Conservation (phyloP, 441 rosid species). For the Erysimum pusillum region DNA sequence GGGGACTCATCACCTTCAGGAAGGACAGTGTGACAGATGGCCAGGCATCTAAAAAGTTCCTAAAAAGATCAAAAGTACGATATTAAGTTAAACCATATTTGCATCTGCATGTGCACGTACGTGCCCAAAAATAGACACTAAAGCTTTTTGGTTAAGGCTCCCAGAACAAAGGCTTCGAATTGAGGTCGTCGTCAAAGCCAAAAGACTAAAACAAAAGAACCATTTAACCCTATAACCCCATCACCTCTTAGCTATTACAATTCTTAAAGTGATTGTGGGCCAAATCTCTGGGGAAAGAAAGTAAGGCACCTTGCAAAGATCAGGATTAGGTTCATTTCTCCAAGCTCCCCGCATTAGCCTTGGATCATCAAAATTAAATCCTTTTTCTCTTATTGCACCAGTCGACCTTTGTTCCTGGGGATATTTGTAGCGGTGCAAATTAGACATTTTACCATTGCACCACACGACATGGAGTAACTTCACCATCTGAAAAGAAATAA, state of each 20-base stretch:
- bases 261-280: slow-evolving; percentile 64
- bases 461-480: slow-evolving; percentile 12
- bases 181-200: background rate
- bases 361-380: slow-evolving; percentile 96
- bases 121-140: slow-evolving; percentile 79
- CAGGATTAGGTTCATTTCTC: slow-evolving; percentile 95
- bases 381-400: slow-evolving; percentile 75
- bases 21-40: slow-evolving; percentile 98
- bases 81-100: slow-evolving; percentile 12
- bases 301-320: slow-evolving; percentile 85
- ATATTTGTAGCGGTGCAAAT: slow-evolving; percentile 77
- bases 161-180: background rate
- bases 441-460: slow-evolving; percentile 83
- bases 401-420: slow-evolving; percentile 65
- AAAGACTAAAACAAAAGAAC: slow-evolving; percentile 12
- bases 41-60: slow-evolving; percentile 99
- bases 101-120: slow-evolving; percentile 74
- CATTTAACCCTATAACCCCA: slow-evolving; percentile 42
- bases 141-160: slow-evolving; percentile 20
- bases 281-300: slow-evolving; percentile 34
- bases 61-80: slow-evolving; percentile 43
- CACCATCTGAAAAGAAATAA: slow-evolving; percentile 32
- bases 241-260: slow-evolving; percentile 40
- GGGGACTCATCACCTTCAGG: slow-evolving; percentile 99
- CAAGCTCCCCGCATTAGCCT: slow-evolving; percentile 97